phyloP scores from a whole-genome alignment of 768 basidiomycete genomes.

The Pisolithus tinctorius region DNA sequence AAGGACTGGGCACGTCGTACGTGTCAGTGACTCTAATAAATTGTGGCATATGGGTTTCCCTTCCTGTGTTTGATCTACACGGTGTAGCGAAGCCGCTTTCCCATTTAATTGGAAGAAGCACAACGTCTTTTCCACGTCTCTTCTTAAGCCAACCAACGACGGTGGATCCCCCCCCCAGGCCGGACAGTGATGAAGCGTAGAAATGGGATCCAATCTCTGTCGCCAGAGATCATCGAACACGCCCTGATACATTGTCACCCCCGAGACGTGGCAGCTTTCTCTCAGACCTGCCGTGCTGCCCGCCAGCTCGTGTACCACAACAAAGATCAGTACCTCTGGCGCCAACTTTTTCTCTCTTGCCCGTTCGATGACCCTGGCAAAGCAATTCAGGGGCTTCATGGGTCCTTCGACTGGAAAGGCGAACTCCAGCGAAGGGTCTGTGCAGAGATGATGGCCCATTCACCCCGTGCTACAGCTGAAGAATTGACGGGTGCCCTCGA shows the following conservation, averaged over 20 bases:
- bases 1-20: no score
- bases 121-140: not conserved
- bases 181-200: conserved; percentile 2
- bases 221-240: conserved; percentile 54
- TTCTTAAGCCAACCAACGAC: no score
- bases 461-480: conserved; percentile 11
- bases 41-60: no score
- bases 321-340: conserved; percentile 61
- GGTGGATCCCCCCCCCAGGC: not conserved
- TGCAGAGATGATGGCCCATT: conserved; percentile 30
- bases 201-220: conserved; percentile 31
- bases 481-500: conserved; percentile 31
- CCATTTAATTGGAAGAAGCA: no score
- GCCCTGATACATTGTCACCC: conserved; percentile 51
- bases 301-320: conserved; percentile 42
- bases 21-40: no score
- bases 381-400: conserved; percentile 11
- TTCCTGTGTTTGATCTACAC: no score
- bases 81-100: no score
- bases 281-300: conserved; percentile 46
- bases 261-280: conserved; percentile 51
- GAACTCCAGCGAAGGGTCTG: conserved; percentile 36
- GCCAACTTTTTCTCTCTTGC: conserved; percentile 48
- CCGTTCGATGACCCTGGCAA: conserved; percentile 63
- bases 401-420: conserved; percentile 27